Conservation (phyloP, 2,329 filamentous ascomycete genomes). For the Septoria linicola region DNA sequence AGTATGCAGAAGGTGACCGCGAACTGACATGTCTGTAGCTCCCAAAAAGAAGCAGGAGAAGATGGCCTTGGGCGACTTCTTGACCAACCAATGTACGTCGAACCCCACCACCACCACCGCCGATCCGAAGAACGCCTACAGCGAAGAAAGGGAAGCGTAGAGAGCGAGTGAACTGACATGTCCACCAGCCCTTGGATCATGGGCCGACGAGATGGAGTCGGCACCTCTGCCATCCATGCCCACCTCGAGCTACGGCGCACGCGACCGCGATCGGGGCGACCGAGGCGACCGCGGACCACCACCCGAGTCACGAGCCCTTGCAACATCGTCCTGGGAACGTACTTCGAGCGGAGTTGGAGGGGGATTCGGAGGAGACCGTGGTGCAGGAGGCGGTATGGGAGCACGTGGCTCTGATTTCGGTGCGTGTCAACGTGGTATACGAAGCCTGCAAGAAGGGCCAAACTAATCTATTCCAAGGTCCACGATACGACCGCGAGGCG, state of each 20-base stretch:
- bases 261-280: slow-evolving; percentile 29
- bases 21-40: slow-evolving; percentile 30
- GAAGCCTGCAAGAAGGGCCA: slow-evolving; percentile 5
- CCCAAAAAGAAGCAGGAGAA: slow-evolving; percentile 91
- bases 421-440: slow-evolving; percentile 18
- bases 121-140: too few relatives aligned
- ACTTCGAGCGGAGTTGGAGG: slow-evolving; percentile 23
- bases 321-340: slow-evolving; percentile 37
- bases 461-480: slow-evolving; percentile 31
- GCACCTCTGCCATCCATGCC: slow-evolving; percentile 37
- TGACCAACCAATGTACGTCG: slow-evolving; percentile 76
- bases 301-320: slow-evolving; percentile 51
- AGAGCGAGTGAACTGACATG: slow-evolving; percentile 21
- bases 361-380: slow-evolving; percentile 24
- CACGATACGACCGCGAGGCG: slow-evolving; percentile 61
- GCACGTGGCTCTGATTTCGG: slow-evolving; percentile 36
- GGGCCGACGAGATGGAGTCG: slow-evolving; percentile 95
- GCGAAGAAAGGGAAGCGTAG: too few relatives aligned
- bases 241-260: slow-evolving; percentile 28
- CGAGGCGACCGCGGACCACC: slow-evolving; percentile 13
- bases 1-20: slow-evolving; percentile 16
- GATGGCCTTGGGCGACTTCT: slow-evolving; percentile 96
- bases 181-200: slow-evolving; percentile 73
- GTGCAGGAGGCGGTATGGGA: slow-evolving; percentile 26
- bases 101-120: slow-evolving; percentile 1